Evolutionary conservation across 345 rosid species (phyloP).

Genomic region (Salix suchowensis): DNA sequence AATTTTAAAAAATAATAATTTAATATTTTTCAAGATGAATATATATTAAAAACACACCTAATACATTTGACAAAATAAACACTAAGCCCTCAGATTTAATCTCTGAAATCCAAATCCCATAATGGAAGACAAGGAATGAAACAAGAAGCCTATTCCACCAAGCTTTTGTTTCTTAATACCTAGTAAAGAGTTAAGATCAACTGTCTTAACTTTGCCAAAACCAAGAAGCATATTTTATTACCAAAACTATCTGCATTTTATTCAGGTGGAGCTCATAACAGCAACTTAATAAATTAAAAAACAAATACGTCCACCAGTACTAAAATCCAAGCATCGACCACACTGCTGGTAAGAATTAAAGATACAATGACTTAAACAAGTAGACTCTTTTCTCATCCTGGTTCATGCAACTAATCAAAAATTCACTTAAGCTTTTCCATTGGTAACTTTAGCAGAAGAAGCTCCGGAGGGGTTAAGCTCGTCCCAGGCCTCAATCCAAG

Average conservation of each 20-base stretch:
- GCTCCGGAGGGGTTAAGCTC: slow-evolving; percentile 65
- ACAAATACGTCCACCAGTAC: slow-evolving; percentile 12
- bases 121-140: neutral
- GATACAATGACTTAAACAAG: slow-evolving; percentile 5
- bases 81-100: too few species aligned
- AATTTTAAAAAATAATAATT: too few species aligned
- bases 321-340: neutral
- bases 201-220: neutral
- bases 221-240: neutral
- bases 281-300: slow-evolving; percentile 10
- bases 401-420: neutral
- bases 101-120: too few species aligned
- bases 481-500: slow-evolving; percentile 97
- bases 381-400: neutral
- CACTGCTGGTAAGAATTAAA: neutral
- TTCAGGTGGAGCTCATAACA: slow-evolving; percentile 4
- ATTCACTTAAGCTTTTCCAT: slow-evolving; percentile 38
- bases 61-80: too few species aligned
- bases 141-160: neutral
- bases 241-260: neutral
- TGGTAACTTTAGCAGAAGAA: slow-evolving; percentile 15
- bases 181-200: neutral
- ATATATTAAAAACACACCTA: too few species aligned
- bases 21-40: too few species aligned
- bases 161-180: neutral